Base-by-base conservation (phyloP, 1,284 basidiomycete genomes). In the Cryptococcus sp. region DNA sequence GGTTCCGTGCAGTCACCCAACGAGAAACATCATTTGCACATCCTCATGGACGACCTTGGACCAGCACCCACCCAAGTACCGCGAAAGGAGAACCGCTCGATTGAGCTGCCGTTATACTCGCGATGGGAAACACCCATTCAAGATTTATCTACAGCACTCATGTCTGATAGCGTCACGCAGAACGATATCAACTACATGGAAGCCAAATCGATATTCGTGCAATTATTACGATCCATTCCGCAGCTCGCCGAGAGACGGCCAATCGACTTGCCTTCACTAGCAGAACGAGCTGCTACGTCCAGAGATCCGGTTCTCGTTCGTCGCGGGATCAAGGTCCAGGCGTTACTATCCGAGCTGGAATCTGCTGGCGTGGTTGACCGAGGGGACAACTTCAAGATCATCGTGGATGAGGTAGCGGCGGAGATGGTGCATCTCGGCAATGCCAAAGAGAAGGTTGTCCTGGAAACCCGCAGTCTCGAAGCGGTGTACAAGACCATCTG, bases 141-240 rank as follows among this genome's bases (percentile, higher is more conserved):
- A 72, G 96, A 99, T 73, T 88, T 99, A 50, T 92, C 95, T 59
- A 93, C 89, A 20, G 92, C 95, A 0, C 85, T 99, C 65, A 95
- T 99, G 88, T 83, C 82, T 3, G 85, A 86, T 68, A 93, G 94
- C 80, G 89, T 99, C 42, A 98, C 96, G 22, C 93, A 93, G 57
- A 93, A 90, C 74, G 96, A 99, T 80, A 95, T 99, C 85, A 85
- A 98, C 22, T 99, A 98, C 82, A 98, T 99, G 93, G 96, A 99
- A 78, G 91, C 96, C 63, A 99, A 99, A 82, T 97, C 95, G 20
- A 97, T 98, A 74, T 95, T 99, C 74, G 96, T 99, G 41, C 93
- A 97, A 76, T 86, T 99, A 48, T 87, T 99, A 55, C 93, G 96
- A 66, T 97, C 94, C 25, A 87, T 99, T 62, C 95, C 95, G 0